Evolutionary conservation across 1,139 yeast species (phyloP).

Genomic region (Zygoascus meyerae): DNA sequence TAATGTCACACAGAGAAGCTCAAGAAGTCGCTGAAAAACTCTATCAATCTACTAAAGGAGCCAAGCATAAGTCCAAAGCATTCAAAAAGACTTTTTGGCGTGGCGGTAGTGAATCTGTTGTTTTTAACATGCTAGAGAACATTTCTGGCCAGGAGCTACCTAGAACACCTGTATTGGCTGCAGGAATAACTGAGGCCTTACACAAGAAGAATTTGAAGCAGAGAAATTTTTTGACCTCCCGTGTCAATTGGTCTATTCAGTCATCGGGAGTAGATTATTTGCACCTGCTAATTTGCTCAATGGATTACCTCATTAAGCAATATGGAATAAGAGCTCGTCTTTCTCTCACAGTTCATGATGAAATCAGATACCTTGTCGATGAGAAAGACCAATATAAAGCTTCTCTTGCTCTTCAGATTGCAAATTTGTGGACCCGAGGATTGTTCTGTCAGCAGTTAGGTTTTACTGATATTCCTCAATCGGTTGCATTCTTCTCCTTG

Average conservation of each 20-base stretch:
- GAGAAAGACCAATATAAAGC: slow-evolving; percentile 68
- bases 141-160: slow-evolving; percentile 85
- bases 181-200: slow-evolving; percentile 86
- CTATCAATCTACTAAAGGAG: slow-evolving; percentile 82
- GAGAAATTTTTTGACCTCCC: slow-evolving; percentile 65
- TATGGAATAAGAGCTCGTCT: slow-evolving; percentile 74
- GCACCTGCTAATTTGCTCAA: slow-evolving; percentile 75
- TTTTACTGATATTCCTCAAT: slow-evolving; percentile 81
- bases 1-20: slow-evolving; percentile 64
- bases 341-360: slow-evolving; percentile 90
- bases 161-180: slow-evolving; percentile 86
- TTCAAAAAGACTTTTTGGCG: slow-evolving; percentile 51
- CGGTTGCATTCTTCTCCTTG: slow-evolving; percentile 92
- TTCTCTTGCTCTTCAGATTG: slow-evolving; percentile 78
- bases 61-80: slow-evolving; percentile 35
- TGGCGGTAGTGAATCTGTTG: slow-evolving; percentile 92
- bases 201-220: slow-evolving; percentile 58
- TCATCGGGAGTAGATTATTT: slow-evolving; percentile 96
- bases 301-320: slow-evolving; percentile 70
- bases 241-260: slow-evolving; percentile 97
- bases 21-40: slow-evolving; percentile 57
- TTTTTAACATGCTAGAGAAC: slow-evolving; percentile 81
- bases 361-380: slow-evolving; percentile 72
- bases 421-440: slow-evolving; percentile 94
- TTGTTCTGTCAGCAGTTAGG: slow-evolving; percentile 94